Evolutionary conservation across 139 green algal genomes (phyloP).

Genomic region (Mesotaenium endlicherianum): DNA sequence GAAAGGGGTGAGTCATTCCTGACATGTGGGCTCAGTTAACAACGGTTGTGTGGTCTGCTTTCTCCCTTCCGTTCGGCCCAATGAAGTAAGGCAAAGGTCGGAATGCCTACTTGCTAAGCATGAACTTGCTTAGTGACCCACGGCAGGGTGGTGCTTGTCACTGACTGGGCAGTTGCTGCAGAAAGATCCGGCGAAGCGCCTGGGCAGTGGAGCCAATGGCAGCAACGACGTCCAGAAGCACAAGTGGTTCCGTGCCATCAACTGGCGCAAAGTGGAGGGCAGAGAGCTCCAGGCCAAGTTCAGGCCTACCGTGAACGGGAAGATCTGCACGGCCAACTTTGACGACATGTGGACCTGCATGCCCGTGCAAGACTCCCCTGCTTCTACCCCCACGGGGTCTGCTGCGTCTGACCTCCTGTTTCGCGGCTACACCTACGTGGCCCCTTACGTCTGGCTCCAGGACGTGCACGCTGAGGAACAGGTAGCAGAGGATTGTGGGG

Average conservation of each 20-base stretch:
- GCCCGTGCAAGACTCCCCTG: conserved; percentile 70
- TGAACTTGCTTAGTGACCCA: no score
- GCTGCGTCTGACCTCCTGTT: not conserved
- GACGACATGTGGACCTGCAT: conserved; percentile 80
- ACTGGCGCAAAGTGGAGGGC: conserved; percentile 79
- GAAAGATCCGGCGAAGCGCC: conserved; percentile 76
- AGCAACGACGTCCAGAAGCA: conserved; percentile 70
- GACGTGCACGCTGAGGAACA: no score
- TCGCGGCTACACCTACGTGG: conserved; percentile 38
- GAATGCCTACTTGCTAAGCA: no score
- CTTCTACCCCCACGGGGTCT: conserved; percentile 14
- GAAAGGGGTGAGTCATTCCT: conserved; percentile 55
- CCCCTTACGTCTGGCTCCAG: not conserved
- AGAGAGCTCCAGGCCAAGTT: conserved; percentile 79
- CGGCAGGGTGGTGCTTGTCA: no score
- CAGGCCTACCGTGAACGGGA: conserved; percentile 59
- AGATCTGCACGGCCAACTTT: conserved; percentile 76
- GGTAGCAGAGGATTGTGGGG: no score
- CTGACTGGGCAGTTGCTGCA: conserved; percentile 69
- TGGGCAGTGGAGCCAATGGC: conserved; percentile 74
- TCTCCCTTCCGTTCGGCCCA: no score
- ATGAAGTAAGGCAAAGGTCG: no score
- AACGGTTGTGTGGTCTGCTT: no score
- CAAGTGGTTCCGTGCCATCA: conserved; percentile 84
- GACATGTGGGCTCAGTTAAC: no score